These are phyloP conservation scores for Nidularia pulvinata DNA, from an alignment of 768 basidiomycete species.

Conservation along the genomic window DNA sequence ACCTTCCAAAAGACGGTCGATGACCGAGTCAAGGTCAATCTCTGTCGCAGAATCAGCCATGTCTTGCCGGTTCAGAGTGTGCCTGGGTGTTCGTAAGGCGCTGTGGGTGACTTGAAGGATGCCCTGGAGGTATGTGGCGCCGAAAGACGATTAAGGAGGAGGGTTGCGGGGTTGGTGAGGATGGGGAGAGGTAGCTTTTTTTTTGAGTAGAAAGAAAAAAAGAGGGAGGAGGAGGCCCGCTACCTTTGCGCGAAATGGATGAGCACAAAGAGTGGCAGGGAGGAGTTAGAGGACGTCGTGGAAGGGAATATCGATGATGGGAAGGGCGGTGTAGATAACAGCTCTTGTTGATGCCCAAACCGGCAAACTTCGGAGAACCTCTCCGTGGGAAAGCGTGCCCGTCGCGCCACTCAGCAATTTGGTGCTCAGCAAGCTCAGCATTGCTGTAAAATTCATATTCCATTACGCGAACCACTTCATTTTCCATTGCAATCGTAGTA, in stretches of 20 bases:
- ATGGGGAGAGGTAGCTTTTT: too few relatives aligned
- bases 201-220: not conserved
- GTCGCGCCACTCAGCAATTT: slow-evolving; percentile 5
- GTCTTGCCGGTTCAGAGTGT: too few relatives aligned
- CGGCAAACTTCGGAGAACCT: slow-evolving; percentile 32
- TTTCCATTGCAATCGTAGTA: not conserved
- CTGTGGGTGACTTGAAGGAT: too few relatives aligned
- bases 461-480: not conserved
- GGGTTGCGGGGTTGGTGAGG: too few relatives aligned
- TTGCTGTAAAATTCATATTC: slow-evolving; percentile 3
- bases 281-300: slow-evolving; percentile 6
- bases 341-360: slow-evolving; percentile 33
- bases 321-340: slow-evolving; percentile 48
- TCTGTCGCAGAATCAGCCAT: too few relatives aligned
- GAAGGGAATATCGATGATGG: slow-evolving; percentile 45
- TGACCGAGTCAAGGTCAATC: too few relatives aligned
- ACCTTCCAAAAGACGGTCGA: too few relatives aligned
- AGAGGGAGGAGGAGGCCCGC: not conserved
- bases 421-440: not conserved
- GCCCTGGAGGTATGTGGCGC: too few relatives aligned
- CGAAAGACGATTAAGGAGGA: too few relatives aligned
- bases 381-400: slow-evolving; percentile 34
- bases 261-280: too few relatives aligned
- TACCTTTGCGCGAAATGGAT: not conserved
- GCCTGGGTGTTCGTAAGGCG: too few relatives aligned